Percentiles rank a stretch among this genome's conserved stretches.
phyloP scores from a whole-genome alignment of 257 asterid species.

The Nicotiana attenuata region DNA sequence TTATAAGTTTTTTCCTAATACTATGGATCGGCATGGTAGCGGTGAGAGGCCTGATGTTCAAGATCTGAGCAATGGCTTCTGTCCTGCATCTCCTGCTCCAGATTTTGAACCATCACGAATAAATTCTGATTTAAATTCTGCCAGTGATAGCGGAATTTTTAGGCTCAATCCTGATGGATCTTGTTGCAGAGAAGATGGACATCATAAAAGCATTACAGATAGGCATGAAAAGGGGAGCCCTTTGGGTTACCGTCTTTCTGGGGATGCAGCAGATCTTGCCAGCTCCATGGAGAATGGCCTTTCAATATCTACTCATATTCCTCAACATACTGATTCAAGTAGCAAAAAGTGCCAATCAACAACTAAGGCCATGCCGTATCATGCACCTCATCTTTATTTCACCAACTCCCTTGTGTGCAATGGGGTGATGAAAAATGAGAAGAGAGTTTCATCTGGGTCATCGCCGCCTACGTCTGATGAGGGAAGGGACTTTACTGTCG shows the following conservation, averaged over 20 bases:
- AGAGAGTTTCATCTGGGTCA: slow-evolving; percentile 17
- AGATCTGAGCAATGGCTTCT: slow-evolving; percentile 25
- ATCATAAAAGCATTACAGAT: slow-evolving; percentile 10
- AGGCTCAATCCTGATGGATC: slow-evolving; percentile 11
- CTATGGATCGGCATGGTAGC: slow-evolving; percentile 61
- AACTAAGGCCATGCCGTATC: slow-evolving; percentile 14
- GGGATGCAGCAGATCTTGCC: slow-evolving; percentile 29
- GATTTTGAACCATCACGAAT: slow-evolving; percentile 18
- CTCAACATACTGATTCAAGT: slow-evolving; percentile 10
- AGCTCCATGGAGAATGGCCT: slow-evolving; percentile 15
- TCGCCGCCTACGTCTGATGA: slow-evolving; percentile 18
- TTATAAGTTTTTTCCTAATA: slow-evolving; percentile 54
- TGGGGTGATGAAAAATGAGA: slow-evolving; percentile 12
- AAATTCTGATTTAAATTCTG: slow-evolving; percentile 14
- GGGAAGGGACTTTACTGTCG: slow-evolving; percentile 3
- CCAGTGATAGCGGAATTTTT: neutral
- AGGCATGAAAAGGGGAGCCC: slow-evolving; percentile 2
- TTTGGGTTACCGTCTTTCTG: slow-evolving; percentile 16
- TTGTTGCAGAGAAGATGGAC: slow-evolving; percentile 9
- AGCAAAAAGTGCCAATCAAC: slow-evolving; percentile 14
- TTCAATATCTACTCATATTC: slow-evolving; percentile 9
- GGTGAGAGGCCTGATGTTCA: slow-evolving; percentile 53
- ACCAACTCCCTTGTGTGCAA: slow-evolving; percentile 21
- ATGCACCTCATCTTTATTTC: slow-evolving; percentile 38
- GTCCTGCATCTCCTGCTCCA: slow-evolving; percentile 18